Conservation (phyloP, 805 yeast genomes). For the Scheffersomyces lignosus region DNA sequence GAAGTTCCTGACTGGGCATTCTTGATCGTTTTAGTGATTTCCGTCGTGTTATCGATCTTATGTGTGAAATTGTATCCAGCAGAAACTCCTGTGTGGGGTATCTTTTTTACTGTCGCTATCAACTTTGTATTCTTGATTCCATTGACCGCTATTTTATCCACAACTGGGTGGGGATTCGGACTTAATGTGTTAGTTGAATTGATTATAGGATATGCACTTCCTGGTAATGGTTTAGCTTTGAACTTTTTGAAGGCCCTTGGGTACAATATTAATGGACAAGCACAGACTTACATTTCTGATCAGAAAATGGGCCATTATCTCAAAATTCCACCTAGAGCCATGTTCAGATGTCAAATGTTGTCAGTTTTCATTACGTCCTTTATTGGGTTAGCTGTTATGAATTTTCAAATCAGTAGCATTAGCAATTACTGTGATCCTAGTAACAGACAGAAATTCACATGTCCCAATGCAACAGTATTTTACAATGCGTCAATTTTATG, state of each 20-base stretch:
- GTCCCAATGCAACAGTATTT: slow-evolving; percentile 30
- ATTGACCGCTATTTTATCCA: slow-evolving; percentile 25
- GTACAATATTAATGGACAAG: slow-evolving; percentile 56
- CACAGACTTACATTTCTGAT: slow-evolving; percentile 52
- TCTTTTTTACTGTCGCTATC: slow-evolving; percentile 33
- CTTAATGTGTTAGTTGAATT: slow-evolving; percentile 39
- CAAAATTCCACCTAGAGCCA: slow-evolving; percentile 60
- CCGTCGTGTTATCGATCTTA: slow-evolving; percentile 32
- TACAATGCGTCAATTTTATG: slow-evolving; percentile 60
- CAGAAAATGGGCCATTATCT: slow-evolving; percentile 66
- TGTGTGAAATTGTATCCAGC: slow-evolving; percentile 32
- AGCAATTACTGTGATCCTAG: slow-evolving; percentile 19
- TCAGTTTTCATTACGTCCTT: slow-evolving; percentile 21
- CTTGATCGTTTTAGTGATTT: slow-evolving; percentile 22
- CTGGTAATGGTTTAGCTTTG: slow-evolving; percentile 37
- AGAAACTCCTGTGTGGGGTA: slow-evolving; percentile 37
- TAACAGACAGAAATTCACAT: slow-evolving; percentile 27
- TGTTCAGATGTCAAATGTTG: slow-evolving; percentile 43
- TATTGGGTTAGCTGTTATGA: slow-evolving; percentile 20
- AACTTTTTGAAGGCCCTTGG: slow-evolving; percentile 60
- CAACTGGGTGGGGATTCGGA: slow-evolving; percentile 33
- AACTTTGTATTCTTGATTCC: slow-evolving; percentile 35
- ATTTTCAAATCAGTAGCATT: slow-evolving; percentile 17
- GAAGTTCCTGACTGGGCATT: slow-evolving; percentile 38
- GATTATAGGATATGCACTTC: slow-evolving; percentile 37